Evolutionary conservation across 2,329 filamentous ascomycete species (phyloP), one percentile per base, ranked within the genome.

Genomic region (Raffaelea deltoideospora): DNA sequence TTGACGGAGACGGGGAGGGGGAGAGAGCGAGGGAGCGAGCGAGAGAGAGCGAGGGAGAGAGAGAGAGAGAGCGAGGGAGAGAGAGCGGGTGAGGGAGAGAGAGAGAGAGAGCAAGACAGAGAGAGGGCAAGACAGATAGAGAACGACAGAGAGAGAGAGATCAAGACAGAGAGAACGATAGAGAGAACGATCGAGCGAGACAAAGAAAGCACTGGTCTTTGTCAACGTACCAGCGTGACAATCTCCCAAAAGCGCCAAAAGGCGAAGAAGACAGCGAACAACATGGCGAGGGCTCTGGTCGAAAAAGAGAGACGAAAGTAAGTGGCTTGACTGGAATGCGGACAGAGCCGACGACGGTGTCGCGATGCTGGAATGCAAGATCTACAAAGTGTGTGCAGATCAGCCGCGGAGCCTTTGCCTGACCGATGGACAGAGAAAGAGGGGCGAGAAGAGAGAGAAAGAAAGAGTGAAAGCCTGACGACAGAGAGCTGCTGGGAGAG

Each of bases 181-280:
- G 23, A 10, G 1, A 3, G 23, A 18, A 27, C 10, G 23, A 14
- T n/a, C n/a, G n/a, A n/a, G n/a, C n/a, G n/a, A n/a, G n/a, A n/a
- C n/a, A n/a, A n/a, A n/a, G n/a, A 28, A 17, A 21, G 23, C 23
- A 13, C 23, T 26, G 8, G 23, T 30, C 15, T 20, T 26, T 14
- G 13, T 8, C 8, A 5, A 34, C 41, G 3, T 63, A 78, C 74
- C 58, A 79, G 47, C 31, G 73, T 77, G 46, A 76, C 37, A 52
- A 79, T 76, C 55, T 79, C 64, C 47, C 65, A 49, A 48, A 77
- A 64, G 47, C 75, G 69, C 61, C 68, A 75, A 47, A 67, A 69
- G 54, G 71, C 62, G 57, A 79, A 79, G 46, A 76, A 59, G 44
- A 78, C 52, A 45, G 69, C 72, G 57, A 76, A 76, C 31, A 77